A percentile compares a stretch with the other conserved stretches of the same genome.
Conservation (phyloP, 2,329 filamentous ascomycete genomes). For the Arthroderma sp. region DNA sequence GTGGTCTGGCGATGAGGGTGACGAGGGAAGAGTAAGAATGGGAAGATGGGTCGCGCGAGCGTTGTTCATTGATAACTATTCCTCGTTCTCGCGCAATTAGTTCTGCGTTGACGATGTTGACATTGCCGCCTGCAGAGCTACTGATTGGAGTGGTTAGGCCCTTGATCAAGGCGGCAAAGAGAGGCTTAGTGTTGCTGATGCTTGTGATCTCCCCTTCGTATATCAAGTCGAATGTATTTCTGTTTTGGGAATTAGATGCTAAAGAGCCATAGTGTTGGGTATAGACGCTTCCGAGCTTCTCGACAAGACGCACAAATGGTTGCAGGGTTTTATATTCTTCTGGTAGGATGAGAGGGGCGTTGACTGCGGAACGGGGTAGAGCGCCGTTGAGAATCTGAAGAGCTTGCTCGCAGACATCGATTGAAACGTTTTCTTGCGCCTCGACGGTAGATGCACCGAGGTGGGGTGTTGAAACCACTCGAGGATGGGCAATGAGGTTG, state of each 20-base stretch:
- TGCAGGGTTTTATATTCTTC: conserved; percentile 68
- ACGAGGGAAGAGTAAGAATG: conserved; percentile 58
- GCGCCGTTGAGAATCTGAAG: conserved; percentile 59
- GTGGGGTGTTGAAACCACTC: conserved; percentile 66
- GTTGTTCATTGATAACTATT: conserved; percentile 63
- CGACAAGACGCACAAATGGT: conserved; percentile 61
- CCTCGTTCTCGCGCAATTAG: conserved; percentile 65
- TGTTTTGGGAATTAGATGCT: conserved; percentile 35
- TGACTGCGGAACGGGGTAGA: conserved; percentile 63
- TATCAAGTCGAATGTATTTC: conserved; percentile 59
- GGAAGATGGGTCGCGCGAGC: conserved; percentile 46
- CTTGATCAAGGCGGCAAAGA: conserved; percentile 68
- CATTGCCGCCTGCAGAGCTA: conserved; percentile 50
- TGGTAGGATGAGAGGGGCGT: conserved; percentile 66
- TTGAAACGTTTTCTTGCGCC: conserved; percentile 71
- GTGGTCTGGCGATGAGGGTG: conserved; percentile 46
- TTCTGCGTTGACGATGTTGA: conserved; percentile 73
- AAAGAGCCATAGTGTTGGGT: conserved; percentile 55
- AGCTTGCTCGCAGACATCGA: conserved; percentile 72
- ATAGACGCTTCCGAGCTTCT: conserved; percentile 67
- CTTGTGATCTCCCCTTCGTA: conserved; percentile 63
- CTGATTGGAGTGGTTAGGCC: conserved; percentile 59
- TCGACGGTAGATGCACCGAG: conserved; percentile 68
- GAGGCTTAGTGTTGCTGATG: conserved; percentile 61
- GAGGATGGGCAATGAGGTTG: conserved; percentile 53